These are phyloP conservation scores for Epichloe uncinata DNA, from an alignment of 2,329 filamentous ascomycete genomes.

Conservation along the genomic window DNA sequence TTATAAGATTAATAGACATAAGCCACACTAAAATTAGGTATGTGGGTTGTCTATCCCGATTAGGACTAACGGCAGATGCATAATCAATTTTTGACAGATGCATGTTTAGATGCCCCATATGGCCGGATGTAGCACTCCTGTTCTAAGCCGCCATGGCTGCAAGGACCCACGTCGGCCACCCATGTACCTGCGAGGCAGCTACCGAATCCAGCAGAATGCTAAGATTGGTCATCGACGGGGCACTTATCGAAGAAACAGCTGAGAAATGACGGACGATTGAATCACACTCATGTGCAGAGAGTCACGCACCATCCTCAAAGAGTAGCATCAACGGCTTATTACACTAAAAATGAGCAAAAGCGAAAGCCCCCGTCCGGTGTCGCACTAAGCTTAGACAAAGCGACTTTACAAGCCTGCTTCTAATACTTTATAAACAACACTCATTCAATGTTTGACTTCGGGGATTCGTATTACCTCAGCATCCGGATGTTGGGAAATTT, in stretches of 20 bases:
- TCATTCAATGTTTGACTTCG: neutral
- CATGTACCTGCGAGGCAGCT: neutral
- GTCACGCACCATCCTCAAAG: too few species aligned
- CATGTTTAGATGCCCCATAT: too few species aligned
- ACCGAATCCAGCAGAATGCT: constrained; percentile 6
- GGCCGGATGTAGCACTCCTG: constrained; percentile 5
- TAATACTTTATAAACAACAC: too few species aligned
- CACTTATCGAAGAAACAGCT: neutral
- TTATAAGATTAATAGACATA: too few species aligned
- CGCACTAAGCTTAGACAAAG: neutral
- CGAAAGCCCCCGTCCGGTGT: neutral
- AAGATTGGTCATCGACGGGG: constrained; percentile 1
- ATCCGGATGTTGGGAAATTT: neutral
- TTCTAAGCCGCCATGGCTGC: constrained; percentile 4
- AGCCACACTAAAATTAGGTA: too few species aligned
- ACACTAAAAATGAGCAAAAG: neutral
- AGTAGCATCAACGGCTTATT: too few species aligned
- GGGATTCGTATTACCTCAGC: constrained; percentile 1
- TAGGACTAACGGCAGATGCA: too few species aligned
- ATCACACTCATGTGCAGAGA: too few species aligned
- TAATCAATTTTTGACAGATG: too few species aligned
- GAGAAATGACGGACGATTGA: neutral
- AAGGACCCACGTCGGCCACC: constrained; percentile 1
- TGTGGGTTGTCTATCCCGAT: too few species aligned
- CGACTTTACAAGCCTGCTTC: too few species aligned